These are phyloP conservation scores for Pachyrhizus erosus DNA, from an alignment of 306 rosid species.

Conservation along the genomic window DNA sequence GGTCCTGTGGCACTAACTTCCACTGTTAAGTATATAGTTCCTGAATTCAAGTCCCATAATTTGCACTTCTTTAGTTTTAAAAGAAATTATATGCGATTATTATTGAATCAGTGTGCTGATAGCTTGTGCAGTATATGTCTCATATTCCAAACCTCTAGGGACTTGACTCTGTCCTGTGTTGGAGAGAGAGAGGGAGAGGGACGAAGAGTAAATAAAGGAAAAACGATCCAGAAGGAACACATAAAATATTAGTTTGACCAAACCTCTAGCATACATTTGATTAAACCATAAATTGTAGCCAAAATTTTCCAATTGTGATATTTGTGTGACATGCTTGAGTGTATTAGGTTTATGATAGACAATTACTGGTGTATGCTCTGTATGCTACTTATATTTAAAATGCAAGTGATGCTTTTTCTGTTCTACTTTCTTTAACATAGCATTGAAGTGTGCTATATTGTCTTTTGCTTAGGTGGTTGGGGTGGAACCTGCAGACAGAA, in stretches of 20 bases:
- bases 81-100: background rate
- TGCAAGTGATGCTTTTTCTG: constrained; percentile 33
- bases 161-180: constrained; percentile 29
- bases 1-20: constrained; percentile 26
- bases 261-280: constrained; percentile 17
- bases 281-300: constrained; percentile 32
- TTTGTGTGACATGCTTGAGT: background rate
- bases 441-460: constrained; percentile 19
- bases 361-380: constrained; percentile 24
- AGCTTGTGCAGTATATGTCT: background rate
- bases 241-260: background rate
- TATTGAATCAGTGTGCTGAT: constrained; percentile 3
- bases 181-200: background rate
- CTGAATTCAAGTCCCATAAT: constrained; percentile 18
- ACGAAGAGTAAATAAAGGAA: constrained; percentile 3
- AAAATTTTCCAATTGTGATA: constrained; percentile 1
- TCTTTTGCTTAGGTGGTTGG: constrained; percentile 75
- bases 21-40: constrained; percentile 9
- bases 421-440: constrained; percentile 14
- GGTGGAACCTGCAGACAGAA: constrained; percentile 93
- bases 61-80: background rate
- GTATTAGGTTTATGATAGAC: constrained; percentile 17
- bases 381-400: constrained; percentile 30
- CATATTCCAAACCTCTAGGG: constrained; percentile 11
- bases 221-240: constrained; percentile 10